phyloP scores from a whole-genome alignment of 306 rosid species.

The Prunus fruticosa region DNA sequence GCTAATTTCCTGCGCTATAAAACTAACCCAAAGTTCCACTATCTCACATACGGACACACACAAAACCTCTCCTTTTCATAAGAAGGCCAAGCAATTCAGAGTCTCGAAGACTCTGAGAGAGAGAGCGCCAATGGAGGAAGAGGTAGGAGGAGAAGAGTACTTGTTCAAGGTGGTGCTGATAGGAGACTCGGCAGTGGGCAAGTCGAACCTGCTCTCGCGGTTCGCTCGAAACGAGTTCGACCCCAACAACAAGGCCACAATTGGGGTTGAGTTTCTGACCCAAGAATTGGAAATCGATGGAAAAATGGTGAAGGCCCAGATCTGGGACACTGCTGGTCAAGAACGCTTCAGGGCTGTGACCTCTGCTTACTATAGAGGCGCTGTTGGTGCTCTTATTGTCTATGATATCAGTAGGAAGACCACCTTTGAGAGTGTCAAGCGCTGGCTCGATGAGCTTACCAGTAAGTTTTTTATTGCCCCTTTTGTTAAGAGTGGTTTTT shows the following conservation, averaged over 20 bases:
- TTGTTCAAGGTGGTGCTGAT: slow-evolving; percentile 82
- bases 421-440: slow-evolving; percentile 65
- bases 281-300: slow-evolving; percentile 81
- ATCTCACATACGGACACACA: not conserved
- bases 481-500: not conserved
- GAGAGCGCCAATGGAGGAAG: slow-evolving; percentile 34
- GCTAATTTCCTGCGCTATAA: slow-evolving; percentile 8
- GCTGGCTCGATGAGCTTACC: slow-evolving; percentile 85
- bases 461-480: slow-evolving; percentile 35
- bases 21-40: not conserved
- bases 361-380: slow-evolving; percentile 95
- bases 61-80: not conserved
- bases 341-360: slow-evolving; percentile 91
- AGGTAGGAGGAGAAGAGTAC: slow-evolving; percentile 56
- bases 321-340: slow-evolving; percentile 99
- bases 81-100: not conserved
- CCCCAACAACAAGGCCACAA: slow-evolving; percentile 72
- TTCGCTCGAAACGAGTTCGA: slow-evolving; percentile 90
- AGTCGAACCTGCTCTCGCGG: slow-evolving; percentile 75
- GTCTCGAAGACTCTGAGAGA: not conserved
- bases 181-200: slow-evolving; percentile 94
- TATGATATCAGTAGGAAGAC: slow-evolving; percentile 64
- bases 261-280: slow-evolving; percentile 89
- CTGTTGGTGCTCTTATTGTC: slow-evolving; percentile 77
- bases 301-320: slow-evolving; percentile 82